Conservation (phyloP, 805 yeast genomes). For the Nakazawaea pomicola region DNA sequence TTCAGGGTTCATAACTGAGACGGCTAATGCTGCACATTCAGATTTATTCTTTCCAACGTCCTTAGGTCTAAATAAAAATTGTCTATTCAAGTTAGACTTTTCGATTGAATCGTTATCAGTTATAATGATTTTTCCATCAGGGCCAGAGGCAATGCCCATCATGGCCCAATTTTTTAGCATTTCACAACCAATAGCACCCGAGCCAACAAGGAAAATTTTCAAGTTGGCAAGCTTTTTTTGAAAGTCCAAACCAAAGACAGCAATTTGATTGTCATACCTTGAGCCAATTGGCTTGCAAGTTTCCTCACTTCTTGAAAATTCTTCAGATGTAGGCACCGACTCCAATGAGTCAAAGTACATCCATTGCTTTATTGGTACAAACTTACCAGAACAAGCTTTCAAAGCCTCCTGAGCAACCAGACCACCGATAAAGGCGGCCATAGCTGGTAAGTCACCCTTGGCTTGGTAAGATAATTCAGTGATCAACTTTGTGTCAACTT, state of each 20-base stretch:
- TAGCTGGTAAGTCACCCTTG: slow-evolving; percentile 86
- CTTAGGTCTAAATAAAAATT: slow-evolving; percentile 87
- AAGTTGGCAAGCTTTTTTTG: slow-evolving; percentile 71
- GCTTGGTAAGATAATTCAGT: slow-evolving; percentile 79
- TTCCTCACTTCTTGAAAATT: slow-evolving; percentile 59
- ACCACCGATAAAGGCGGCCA: slow-evolving; percentile 90
- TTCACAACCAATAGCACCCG: slow-evolving; percentile 99
- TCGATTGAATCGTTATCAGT: slow-evolving; percentile 96
- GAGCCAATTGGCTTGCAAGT: slow-evolving; percentile 71
- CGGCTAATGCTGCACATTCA: slow-evolving; percentile 86
- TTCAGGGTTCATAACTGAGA: slow-evolving; percentile 78
- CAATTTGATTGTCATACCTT: slow-evolving; percentile 93
- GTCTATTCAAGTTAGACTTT: slow-evolving; percentile 93
- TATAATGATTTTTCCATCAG: slow-evolving; percentile 74
- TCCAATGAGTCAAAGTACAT: slow-evolving; percentile 93
- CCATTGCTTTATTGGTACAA: slow-evolving; percentile 89
- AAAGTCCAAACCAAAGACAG: slow-evolving; percentile 81
- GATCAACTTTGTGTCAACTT: slow-evolving; percentile 60
- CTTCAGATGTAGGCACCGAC: slow-evolving; percentile 63
- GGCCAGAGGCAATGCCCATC: slow-evolving; percentile 92
- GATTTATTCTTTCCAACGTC: slow-evolving; percentile 93
- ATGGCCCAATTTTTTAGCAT: slow-evolving; percentile 98
- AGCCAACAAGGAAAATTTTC: slow-evolving; percentile 86
- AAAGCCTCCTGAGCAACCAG: slow-evolving; percentile 93
- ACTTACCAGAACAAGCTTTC: slow-evolving; percentile 93